These are phyloP conservation scores for Synchytrium microbalum DNA, from an alignment of 371 early-diverging fungal species.

Conservation along the genomic window DNA sequence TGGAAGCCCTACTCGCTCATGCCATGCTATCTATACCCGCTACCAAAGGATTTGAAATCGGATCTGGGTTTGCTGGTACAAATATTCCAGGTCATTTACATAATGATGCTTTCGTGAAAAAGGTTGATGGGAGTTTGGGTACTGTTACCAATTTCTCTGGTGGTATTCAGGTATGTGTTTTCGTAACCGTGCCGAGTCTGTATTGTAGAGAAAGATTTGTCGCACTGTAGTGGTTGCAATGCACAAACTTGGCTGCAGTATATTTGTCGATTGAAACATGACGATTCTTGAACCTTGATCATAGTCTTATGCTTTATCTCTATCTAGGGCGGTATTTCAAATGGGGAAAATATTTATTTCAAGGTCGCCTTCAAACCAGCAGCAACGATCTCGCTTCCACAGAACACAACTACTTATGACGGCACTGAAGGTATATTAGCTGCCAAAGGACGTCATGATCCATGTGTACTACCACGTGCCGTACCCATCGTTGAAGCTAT, in stretches of 20 bases:
- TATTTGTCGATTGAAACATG: not conserved
- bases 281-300: not conserved
- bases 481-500: constrained; percentile 96
- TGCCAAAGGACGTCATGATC: constrained; percentile 95
- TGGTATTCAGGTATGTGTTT: constrained; percentile 72
- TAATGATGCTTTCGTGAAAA: constrained; percentile 80
- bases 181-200: not conserved
- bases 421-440: constrained; percentile 74
- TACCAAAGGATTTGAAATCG: constrained; percentile 96
- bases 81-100: constrained; percentile 79
- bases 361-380: constrained; percentile 94
- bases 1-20: constrained; percentile 93
- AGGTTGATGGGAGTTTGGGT: constrained; percentile 44
- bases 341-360: constrained; percentile 94
- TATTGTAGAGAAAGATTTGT: not conserved
- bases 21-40: constrained; percentile 98
- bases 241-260: too few relatives aligned
- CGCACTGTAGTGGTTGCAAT: not conserved
- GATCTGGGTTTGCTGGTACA: constrained; percentile 87
- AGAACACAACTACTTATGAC: constrained; percentile 76
- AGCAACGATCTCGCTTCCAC: constrained; percentile 89
- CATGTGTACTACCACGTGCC: constrained; percentile 92
- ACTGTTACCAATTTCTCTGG: constrained; percentile 90
- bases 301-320: not conserved
- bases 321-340: constrained; percentile 81